Base-by-base conservation (phyloP, 177 flowering plant species). In the Telopea speciosissima region DNA sequence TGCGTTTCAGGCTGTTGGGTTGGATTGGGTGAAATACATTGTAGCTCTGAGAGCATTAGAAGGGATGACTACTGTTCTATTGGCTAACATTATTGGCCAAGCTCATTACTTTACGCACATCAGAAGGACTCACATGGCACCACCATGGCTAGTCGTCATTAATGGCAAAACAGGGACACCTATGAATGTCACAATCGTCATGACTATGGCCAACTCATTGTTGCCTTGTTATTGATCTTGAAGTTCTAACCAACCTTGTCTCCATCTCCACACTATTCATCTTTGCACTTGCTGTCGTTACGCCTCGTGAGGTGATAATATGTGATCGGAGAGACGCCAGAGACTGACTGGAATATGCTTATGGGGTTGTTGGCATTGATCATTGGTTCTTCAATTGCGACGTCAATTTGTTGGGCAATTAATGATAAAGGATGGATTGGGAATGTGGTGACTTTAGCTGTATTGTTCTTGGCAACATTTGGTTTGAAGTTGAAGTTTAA, bases 101-200 rank as follows among this genome's bases (percentile, higher is more conserved):
- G 79, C 80, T 13, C 68, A 83, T 23, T 81, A 83, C 26, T 72
- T 79, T 76, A 81, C 85, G 3, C 83, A 83, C 78, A 81, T 83
- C 31, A 83, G 74, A 0, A 69, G 85, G 2, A 71, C 85, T 33
- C 85, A 76, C 66, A 72, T 82, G 84, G 79, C 75, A 0, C 83
- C 83, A 1, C 82, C 84, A 0, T 62, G 70, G 56, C 79, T 82
- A 1, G 82, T 82, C 0, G 49, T 68, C 23, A 68, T 79, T 52
- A 75, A 77, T 22, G 45, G 71, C 54, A 73, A 26, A 52, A 82
- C 85, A 1, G 81, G 83, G 22, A 77, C 79, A 6, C 83, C 83
- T 0, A 19, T 82, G 65, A 82, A 75, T 28, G 82, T 81, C 52
- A 80, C 83, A 0, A 45, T 80, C 28, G 40, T 80, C 7, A 80